Evolutionary conservation across 495 filamentous ascomycete species (phyloP).

Genomic region (Podospora pseudocomata): DNA sequence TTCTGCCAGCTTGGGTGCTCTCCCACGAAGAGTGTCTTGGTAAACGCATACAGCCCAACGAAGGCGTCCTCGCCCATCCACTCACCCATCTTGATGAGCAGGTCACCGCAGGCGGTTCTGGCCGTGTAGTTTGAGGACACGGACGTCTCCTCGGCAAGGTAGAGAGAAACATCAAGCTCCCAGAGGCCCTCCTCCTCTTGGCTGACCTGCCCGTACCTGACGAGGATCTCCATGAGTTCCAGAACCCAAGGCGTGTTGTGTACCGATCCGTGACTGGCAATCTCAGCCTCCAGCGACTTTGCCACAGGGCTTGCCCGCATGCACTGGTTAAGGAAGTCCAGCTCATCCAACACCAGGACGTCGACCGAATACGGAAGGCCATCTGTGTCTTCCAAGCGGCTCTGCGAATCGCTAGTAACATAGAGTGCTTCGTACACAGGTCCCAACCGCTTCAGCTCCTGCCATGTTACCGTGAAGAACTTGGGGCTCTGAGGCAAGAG

Average conservation of each 20-base stretch:
- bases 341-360: conserved; percentile 84
- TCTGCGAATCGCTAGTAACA: conserved; percentile 77
- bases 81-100: conserved; percentile 89
- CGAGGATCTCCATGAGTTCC: conserved; percentile 76
- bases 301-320: conserved; percentile 79
- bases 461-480: conserved; percentile 83
- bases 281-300: conserved; percentile 72
- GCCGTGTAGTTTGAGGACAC: conserved; percentile 97
- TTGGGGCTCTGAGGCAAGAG: conserved; percentile 71
- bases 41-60: conserved; percentile 69
- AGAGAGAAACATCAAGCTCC: conserved; percentile 94
- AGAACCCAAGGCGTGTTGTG: conserved; percentile 68
- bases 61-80: conserved; percentile 70
- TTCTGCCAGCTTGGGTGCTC: conserved; percentile 51
- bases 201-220: conserved; percentile 85
- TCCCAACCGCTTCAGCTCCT: conserved; percentile 70
- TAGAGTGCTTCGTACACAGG: conserved; percentile 73
- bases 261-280: conserved; percentile 54
- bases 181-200: conserved; percentile 90
- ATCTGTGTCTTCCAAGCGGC: conserved; percentile 84
- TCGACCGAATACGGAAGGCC: conserved; percentile 93
- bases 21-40: conserved; percentile 62
- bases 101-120: conserved; percentile 82
- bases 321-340: conserved; percentile 88
- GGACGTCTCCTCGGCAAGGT: conserved; percentile 89